phyloP scores from a whole-genome alignment of 352 stramenopile species.

The Aphanomyces stellatus region DNA sequence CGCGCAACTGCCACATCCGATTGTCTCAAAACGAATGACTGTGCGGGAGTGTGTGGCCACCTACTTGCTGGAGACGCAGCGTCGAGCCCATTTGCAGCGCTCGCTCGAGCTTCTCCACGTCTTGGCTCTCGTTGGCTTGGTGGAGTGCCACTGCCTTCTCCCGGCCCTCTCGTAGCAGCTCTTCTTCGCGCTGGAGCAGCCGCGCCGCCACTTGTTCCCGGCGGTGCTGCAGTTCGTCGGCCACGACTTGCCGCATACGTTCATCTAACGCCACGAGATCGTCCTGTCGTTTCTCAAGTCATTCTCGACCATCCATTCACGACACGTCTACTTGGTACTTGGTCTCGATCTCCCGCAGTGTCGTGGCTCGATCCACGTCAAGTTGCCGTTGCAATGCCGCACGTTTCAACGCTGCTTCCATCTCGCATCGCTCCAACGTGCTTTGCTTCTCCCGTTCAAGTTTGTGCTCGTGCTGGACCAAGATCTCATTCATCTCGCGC shows the following conservation, averaged over 20 bases:
- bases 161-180: background rate
- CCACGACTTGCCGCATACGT: background rate
- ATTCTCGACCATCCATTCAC: too few relatives aligned
- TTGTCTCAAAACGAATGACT: background rate
- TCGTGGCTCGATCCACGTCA: background rate
- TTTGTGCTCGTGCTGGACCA: background rate
- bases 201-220: background rate
- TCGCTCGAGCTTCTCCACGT: background rate
- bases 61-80: conserved; percentile 8
- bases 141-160: background rate
- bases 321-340: background rate
- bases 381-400: background rate
- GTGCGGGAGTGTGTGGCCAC: background rate
- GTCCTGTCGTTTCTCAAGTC: too few relatives aligned
- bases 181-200: background rate
- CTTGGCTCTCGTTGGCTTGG: background rate
- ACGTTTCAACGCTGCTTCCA: background rate
- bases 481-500: background rate
- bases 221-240: background rate
- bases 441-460: background rate
- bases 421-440: background rate
- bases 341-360: background rate
- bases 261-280: background rate
- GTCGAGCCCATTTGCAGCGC: background rate
- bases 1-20: background rate